A percentile compares a stretch with the other conserved stretches of the same genome.
These are phyloP conservation scores for Botryotinia globosa DNA, from an alignment of 2,329 filamentous ascomycete species.

Conservation along the genomic window DNA sequence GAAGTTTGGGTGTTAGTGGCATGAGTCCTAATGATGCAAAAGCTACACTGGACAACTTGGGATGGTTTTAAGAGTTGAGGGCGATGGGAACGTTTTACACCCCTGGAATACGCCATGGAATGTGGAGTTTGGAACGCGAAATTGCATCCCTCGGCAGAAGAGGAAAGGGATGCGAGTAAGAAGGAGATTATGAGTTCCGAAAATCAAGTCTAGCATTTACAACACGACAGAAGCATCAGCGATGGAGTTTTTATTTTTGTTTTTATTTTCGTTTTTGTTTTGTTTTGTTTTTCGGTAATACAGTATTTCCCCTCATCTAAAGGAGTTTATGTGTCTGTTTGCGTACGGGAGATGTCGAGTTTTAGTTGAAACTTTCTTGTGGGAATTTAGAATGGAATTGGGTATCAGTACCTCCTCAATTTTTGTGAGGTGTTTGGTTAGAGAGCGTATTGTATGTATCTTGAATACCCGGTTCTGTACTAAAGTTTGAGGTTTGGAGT, in stretches of 20 bases:
- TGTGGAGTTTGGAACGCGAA: neutral
- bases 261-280: constrained; percentile 10
- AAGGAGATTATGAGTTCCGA: neutral
- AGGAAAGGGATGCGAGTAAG: neutral
- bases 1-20: constrained; percentile 56
- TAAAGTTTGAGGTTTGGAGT: neutral
- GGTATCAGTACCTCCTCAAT: neutral
- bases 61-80: constrained; percentile 40
- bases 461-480: constrained; percentile 8
- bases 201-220: constrained; percentile 4
- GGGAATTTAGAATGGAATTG: neutral
- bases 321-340: neutral
- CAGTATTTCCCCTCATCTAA: neutral
- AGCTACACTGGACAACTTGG: constrained; percentile 55
- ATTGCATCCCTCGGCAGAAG: neutral
- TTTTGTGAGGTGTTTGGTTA: constrained; percentile 6
- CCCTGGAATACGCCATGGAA: constrained; percentile 22
- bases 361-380: neutral
- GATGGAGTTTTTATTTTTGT: constrained; percentile 28
- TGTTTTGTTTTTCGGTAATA: neutral
- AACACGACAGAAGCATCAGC: constrained; percentile 28
- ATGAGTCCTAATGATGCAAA: constrained; percentile 55
- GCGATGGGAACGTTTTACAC: neutral
- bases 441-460: neutral
- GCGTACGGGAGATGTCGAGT: neutral